Base-by-base conservation (phyloP, 2,329 filamentous ascomycete species). In the Helotiales sp. region DNA sequence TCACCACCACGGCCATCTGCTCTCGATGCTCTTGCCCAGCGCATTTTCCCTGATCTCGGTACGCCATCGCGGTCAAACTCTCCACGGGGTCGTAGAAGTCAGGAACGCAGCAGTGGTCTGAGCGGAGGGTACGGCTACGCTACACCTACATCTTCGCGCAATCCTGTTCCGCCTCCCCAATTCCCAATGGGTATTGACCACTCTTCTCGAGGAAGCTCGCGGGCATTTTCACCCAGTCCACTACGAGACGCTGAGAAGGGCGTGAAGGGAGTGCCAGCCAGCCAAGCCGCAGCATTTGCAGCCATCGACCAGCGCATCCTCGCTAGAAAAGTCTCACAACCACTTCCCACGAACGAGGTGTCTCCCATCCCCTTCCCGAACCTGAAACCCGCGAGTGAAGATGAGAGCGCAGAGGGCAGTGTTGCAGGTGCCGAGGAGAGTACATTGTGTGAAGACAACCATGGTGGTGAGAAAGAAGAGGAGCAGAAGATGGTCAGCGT, bases 261-360 rank as follows among this genome's bases (percentile, higher is more conserved):
- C n/a, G 24, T 57, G 6, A 69, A 63, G 17, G 69, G 64, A n/a
- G 65, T 75, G 10, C 70, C 70, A 22, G 71, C 72, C 20, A 85
- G 82, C 69, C 87, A 89, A 72, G 81, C 82, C 47, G 85, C 86
- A 8, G 86, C 86, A 0, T 90, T 89, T 77, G 84, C 86, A n/a
- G 87, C 86, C 1, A 82, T 89, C 24, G 88, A 90, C 65, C 87
- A 89, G 74, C 85, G 83, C 57, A 89, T 89, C 55, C 80, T 90
- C 0, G 81, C 85, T 0, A 80, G 83, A 60, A 84, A 82, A 65
- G 82, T 90, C 1, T 83, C 84, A 2, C 75, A 88, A 1, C 83
- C 86, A 0, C 55, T 70, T n/a, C 24, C 68, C 2, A 71, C 73
- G 32, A 71, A 75, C 37, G 78, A 78, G 26, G 72, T 84, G 0